Percentiles rank a stretch among this genome's conserved stretches.
These are phyloP conservation scores for Arachis monticola DNA, from an alignment of 331 rosid genomes.

Conservation along the genomic window DNA sequence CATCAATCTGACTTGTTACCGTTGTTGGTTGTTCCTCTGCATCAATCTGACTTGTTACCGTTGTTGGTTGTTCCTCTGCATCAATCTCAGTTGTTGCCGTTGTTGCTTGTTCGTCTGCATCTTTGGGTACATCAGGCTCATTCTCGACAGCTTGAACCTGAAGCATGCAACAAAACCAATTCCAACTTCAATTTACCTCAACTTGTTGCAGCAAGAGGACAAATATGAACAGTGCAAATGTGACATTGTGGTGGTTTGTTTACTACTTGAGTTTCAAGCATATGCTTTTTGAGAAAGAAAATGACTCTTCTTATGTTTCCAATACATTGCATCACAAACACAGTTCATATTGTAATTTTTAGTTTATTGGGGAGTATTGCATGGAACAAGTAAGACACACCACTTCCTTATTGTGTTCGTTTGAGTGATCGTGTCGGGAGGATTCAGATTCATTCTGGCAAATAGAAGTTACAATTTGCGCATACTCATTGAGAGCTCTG, in stretches of 20 bases:
- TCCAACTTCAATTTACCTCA: slow-evolving; percentile 33
- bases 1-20: too few relatives aligned
- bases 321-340: neutral
- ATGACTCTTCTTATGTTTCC: neutral
- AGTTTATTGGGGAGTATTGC: slow-evolving; percentile 27
- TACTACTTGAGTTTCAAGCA: neutral
- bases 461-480: slow-evolving; percentile 53
- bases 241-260: neutral
- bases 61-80: neutral
- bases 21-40: neutral
- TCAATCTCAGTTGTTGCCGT: slow-evolving; percentile 11
- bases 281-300: neutral
- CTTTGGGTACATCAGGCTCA: slow-evolving; percentile 35
- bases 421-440: slow-evolving; percentile 33
- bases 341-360: slow-evolving; percentile 8
- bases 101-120: slow-evolving; percentile 33
- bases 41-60: slow-evolving; percentile 3
- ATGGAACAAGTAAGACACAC: slow-evolving; percentile 49
- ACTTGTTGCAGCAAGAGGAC: slow-evolving; percentile 15
- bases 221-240: slow-evolving; percentile 25
- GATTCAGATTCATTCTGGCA: slow-evolving; percentile 51
- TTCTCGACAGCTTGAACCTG: slow-evolving; percentile 52
- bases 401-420: slow-evolving; percentile 40
- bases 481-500: slow-evolving; percentile 53
- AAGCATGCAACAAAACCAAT: slow-evolving; percentile 45